phyloP scores from a whole-genome alignment of 768 basidiomycete genomes.

The Scleroderma citrinum region DNA sequence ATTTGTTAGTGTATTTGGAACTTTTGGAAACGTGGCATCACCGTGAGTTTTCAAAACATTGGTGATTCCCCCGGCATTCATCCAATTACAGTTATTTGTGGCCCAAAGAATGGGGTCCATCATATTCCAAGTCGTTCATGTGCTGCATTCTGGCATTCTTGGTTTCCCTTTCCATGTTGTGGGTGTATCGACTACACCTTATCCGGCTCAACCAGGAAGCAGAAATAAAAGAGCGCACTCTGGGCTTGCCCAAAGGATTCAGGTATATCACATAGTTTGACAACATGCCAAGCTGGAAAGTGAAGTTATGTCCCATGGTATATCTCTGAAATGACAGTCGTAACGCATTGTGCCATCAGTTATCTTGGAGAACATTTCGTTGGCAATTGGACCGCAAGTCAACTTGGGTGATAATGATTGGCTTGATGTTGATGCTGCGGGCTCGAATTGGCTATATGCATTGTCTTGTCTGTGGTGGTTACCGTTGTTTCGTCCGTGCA shows the following conservation, averaged over 20 bases:
- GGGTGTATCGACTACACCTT: slow-evolving; percentile 40
- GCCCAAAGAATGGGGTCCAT: slow-evolving; percentile 63
- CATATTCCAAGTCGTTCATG: slow-evolving; percentile 61
- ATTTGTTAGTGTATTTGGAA: slow-evolving; percentile 70
- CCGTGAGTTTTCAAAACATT: slow-evolving; percentile 43
- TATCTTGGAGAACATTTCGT: no score
- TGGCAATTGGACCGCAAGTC: no score
- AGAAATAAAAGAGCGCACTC: slow-evolving; percentile 9
- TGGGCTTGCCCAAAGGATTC: slow-evolving; percentile 31
- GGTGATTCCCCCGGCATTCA: background rate
- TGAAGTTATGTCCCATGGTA: no score
- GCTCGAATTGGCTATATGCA: no score
- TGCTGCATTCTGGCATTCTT: slow-evolving; percentile 61
- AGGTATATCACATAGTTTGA: slow-evolving; percentile 28
- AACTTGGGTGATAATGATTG: no score
- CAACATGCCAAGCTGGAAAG: background rate
- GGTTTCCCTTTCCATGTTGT: slow-evolving; percentile 43
- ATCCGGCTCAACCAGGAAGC: slow-evolving; percentile 31
- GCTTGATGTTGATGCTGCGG: no score
- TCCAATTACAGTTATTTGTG: slow-evolving; percentile 46
- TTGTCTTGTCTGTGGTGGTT: no score
- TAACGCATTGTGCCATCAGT: no score
- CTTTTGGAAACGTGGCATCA: slow-evolving; percentile 76
- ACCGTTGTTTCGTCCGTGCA: no score
- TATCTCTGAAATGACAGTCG: no score